Conservation (phyloP, 352 stramenopile genomes). For the Globisporangium alternatum region DNA sequence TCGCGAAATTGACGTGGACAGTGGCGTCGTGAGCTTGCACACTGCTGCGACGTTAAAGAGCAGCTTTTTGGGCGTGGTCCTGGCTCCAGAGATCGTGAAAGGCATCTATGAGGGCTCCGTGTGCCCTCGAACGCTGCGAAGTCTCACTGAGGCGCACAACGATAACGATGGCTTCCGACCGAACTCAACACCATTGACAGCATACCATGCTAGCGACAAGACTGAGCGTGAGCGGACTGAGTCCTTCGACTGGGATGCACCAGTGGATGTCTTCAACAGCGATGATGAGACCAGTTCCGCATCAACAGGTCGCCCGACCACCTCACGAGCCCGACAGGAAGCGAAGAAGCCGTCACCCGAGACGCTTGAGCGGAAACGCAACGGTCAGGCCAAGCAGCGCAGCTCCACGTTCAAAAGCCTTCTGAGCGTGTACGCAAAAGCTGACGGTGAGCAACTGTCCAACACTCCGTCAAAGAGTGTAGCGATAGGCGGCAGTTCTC, state of each 20-base stretch:
- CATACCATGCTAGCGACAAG: neutral
- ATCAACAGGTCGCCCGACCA: neutral
- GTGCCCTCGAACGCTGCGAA: constrained; percentile 33
- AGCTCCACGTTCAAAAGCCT: constrained; percentile 20
- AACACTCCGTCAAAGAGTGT: constrained; percentile 8
- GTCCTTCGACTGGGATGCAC: neutral
- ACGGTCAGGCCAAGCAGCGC: constrained; percentile 20
- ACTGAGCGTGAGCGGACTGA: neutral
- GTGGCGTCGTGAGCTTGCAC: constrained; percentile 27
- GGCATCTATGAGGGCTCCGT: constrained; percentile 46
- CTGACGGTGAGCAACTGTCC: neutral
- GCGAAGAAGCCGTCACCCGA: constrained; percentile 8
- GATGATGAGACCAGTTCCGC: neutral
- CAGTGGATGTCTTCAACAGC: neutral
- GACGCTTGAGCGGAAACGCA: constrained; percentile 13
- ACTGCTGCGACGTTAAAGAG: constrained; percentile 20
- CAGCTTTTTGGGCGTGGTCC: constrained; percentile 45
- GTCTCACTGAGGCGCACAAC: constrained; percentile 2
- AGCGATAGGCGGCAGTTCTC: neutral
- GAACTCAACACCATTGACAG: neutral
- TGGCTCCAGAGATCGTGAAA: constrained; percentile 31
- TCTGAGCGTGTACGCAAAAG: constrained; percentile 11
- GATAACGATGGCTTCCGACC: constrained; percentile 13
- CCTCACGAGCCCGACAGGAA: neutral
- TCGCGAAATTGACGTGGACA: constrained; percentile 1